Percentiles rank a stretch among this genome's conserved stretches.
These are phyloP conservation scores for Inonotus hispidus DNA, from an alignment of 1,284 basidiomycete species.

Conservation along the genomic window DNA sequence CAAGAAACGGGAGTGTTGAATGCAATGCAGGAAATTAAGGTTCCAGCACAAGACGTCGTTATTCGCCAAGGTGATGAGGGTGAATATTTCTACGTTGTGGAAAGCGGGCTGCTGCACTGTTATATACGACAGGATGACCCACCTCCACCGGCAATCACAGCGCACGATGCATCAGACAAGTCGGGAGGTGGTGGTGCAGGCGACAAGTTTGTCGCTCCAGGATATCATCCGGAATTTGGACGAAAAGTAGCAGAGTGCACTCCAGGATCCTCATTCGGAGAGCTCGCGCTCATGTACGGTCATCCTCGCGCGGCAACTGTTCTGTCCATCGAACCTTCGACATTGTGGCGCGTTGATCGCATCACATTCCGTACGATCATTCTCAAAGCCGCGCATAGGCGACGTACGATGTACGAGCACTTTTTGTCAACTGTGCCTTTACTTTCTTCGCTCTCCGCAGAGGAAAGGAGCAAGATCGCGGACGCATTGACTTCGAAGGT, in stretches of 20 bases:
- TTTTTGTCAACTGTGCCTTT: conserved; percentile 92
- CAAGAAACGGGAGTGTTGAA: conserved; percentile 90
- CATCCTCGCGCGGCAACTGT: conserved; percentile 95
- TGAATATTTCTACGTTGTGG: conserved; percentile 97
- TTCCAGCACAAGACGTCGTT: conserved; percentile 73
- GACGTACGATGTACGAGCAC: conserved; percentile 92
- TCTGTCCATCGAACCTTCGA: conserved; percentile 77
- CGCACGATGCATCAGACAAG: conserved; percentile 45
- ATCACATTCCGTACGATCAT: conserved; percentile 99
- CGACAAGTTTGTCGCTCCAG: conserved; percentile 57
- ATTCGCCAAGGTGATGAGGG: conserved; percentile 97
- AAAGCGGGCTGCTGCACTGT: conserved; percentile 83
- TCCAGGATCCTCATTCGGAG: conserved; percentile 89
- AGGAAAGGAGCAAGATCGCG: conserved; percentile 94
- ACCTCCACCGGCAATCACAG: conserved; percentile 49
- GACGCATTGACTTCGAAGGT: conserved; percentile 87
- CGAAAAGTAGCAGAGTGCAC: conserved; percentile 83
- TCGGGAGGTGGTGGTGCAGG: conserved; percentile 31
- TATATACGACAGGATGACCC: conserved; percentile 72
- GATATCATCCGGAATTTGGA: conserved; percentile 67
- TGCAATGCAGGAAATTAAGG: conserved; percentile 90
- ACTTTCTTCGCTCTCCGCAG: conserved; percentile 77
- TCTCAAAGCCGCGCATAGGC: conserved; percentile 79
- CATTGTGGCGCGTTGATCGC: conserved; percentile 93
- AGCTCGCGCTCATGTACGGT: conserved; percentile 97